These are phyloP conservation scores for Lachnellula willkommii DNA, from an alignment of 2,329 filamentous ascomycete species.

Conservation along the genomic window DNA sequence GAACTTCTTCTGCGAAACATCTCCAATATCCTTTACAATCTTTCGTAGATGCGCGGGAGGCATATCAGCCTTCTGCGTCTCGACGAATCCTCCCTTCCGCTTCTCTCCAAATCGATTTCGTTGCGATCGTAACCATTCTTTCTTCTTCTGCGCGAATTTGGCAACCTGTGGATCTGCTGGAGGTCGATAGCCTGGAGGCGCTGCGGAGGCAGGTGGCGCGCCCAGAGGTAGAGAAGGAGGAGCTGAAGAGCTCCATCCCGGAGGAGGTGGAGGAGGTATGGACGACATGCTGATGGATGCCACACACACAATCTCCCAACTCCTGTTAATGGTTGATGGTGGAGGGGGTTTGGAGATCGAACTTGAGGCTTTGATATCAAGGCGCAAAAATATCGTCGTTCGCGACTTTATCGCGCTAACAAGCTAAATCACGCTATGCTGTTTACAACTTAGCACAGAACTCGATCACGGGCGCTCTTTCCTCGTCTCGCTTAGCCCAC, in stretches of 20 bases:
- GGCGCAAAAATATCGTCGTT: neutral
- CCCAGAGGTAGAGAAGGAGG: constrained; percentile 47
- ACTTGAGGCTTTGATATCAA: neutral
- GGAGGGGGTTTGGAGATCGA: neutral
- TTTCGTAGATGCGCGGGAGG: constrained; percentile 97
- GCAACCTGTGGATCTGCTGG: constrained; percentile 76
- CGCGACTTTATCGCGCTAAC: neutral
- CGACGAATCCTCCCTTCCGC: constrained; percentile 90
- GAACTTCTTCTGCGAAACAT: constrained; percentile 99
- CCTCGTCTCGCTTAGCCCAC: neutral
- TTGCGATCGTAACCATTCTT: constrained; percentile 91
- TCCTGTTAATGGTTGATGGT: constrained; percentile 20
- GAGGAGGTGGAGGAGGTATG: constrained; percentile 62
- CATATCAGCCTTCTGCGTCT: constrained; percentile 98
- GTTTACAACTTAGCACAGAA: too few relatives aligned
- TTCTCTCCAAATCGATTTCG: constrained; percentile 95
- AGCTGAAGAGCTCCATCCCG: constrained; percentile 53
- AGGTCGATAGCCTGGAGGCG: constrained; percentile 80
- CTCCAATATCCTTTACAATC: constrained; percentile 96
- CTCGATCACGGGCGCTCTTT: too few relatives aligned
- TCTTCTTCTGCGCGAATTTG: constrained; percentile 98
- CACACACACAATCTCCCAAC: constrained; percentile 23
- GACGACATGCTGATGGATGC: constrained; percentile 46
- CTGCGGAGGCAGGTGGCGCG: constrained; percentile 50
- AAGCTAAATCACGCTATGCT: too few relatives aligned